Evolutionary conservation across 2,329 filamentous ascomycete genomes (phyloP), one percentile per base, ranked within the genome.

Genomic region (Sarocladium oryzae): DNA sequence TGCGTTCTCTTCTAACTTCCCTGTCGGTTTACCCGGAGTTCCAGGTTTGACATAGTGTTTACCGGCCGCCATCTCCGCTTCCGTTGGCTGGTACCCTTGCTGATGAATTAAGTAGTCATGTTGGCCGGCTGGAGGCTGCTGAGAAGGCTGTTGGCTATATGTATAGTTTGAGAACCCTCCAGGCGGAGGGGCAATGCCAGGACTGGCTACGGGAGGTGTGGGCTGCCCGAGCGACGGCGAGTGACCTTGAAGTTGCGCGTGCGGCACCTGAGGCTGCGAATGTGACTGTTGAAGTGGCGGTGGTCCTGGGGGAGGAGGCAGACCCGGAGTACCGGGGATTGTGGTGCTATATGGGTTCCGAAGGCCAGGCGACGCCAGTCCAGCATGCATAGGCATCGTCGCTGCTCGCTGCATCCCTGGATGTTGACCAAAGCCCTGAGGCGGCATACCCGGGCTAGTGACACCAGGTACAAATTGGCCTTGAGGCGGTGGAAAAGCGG

Each of bases 11-110:
- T 87, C 85, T 26, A 89, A 66, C 62, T 76, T 79, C 6, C 68
- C 78, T 54, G 68, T 65, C 3, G 66, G 61, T 52, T 79, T 75
- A 51, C 66, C 66, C 61, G 74, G 76, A 4, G 67, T 62, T 53
- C 69, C 66, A 36, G 75, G 73, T 32, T 59, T 60, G 54, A 69
- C 66, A 38, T 72, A 70, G 48, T 18, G 49, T 2, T 60, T 56
- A 2, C 54, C 56, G 46, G 73, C 69, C n/a, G 57, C 56, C 33
- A 69, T 66, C 64, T 88, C 85, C 4, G 69, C 68, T 63, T 86
- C 82, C 4, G 81, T 85, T 1, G 86, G 87, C 51, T 81, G 69
- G 61, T 89, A 90, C 16, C 82, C 67, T 64, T 89, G 85, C 60
- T 82, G 77, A 59, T 90, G 87, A 37, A 89, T 68, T 7, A 67